Evolutionary conservation across 768 basidiomycete genomes (phyloP).

Genomic region (Terana coerulea): DNA sequence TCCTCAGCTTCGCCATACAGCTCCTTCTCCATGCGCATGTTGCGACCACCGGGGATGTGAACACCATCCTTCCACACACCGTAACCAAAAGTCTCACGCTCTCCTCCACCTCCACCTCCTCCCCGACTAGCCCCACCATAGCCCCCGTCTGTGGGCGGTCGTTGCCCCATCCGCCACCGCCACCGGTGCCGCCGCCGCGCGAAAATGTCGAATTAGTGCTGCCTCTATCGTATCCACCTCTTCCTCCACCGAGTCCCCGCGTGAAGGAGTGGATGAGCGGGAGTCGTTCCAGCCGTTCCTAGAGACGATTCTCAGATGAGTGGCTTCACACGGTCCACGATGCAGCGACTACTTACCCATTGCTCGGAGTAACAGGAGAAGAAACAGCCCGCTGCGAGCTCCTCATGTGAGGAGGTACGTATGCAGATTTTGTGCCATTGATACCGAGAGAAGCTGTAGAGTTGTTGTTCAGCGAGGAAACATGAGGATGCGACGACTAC

Average conservation of each 20-base stretch:
- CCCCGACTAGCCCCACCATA: slow-evolving; percentile 32
- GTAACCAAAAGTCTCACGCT: slow-evolving; percentile 53
- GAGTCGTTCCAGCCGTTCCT: slow-evolving; percentile 77
- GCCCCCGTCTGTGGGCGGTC: slow-evolving; percentile 26
- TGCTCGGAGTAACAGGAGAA: slow-evolving; percentile 35
- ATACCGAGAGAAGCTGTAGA: slow-evolving; percentile 69
- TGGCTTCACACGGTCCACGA: slow-evolving; percentile 9
- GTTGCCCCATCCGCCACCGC: slow-evolving; percentile 35
- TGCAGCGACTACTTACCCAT: slow-evolving; percentile 45
- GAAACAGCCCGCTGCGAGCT: slow-evolving; percentile 82
- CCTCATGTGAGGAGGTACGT: slow-evolving; percentile 89
- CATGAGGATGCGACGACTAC: background rate
- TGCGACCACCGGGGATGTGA: slow-evolving; percentile 81
- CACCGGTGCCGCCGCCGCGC: too few species aligned
- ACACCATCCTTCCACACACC: slow-evolving; percentile 89
- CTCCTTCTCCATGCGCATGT: slow-evolving; percentile 90
- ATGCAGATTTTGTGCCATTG: slow-evolving; percentile 66
- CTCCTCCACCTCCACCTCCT: slow-evolving; percentile 28
- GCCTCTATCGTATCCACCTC: slow-evolving; percentile 42
- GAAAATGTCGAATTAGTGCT: slow-evolving; percentile 31
- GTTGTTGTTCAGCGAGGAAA: slow-evolving; percentile 3
- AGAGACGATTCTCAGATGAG: slow-evolving; percentile 19
- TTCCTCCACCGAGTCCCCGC: slow-evolving; percentile 42
- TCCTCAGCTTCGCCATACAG: slow-evolving; percentile 89
- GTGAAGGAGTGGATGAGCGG: slow-evolving; percentile 56